Conservation (phyloP, 345 rosid species). For the Hypericum androsaemum region DNA sequence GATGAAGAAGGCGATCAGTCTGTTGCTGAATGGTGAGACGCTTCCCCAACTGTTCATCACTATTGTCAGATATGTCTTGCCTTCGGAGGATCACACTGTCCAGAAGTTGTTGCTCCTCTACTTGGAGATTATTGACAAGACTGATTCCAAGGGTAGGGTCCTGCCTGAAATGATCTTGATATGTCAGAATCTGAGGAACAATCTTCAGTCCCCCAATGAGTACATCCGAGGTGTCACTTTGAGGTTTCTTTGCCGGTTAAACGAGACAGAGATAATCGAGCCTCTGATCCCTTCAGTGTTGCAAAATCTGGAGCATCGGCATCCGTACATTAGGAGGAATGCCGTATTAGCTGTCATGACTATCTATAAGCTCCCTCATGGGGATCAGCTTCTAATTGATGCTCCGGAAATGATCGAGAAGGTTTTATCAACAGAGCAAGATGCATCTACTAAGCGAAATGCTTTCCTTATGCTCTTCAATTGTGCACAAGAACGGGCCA, state of each 20-base stretch:
- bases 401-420: constrained; percentile 76
- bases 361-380: constrained; percentile 63
- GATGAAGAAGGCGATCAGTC: constrained; percentile 85
- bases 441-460: constrained; percentile 63
- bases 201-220: constrained; percentile 95
- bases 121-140: constrained; percentile 83
- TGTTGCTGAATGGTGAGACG: constrained; percentile 81
- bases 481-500: constrained; percentile 60
- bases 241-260: constrained; percentile 66
- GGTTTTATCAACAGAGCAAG: constrained; percentile 57
- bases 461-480: constrained; percentile 75
- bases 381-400: constrained; percentile 64
- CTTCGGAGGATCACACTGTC: constrained; percentile 84
- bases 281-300: constrained; percentile 66
- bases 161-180: constrained; percentile 93
- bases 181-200: constrained; percentile 85
- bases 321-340: constrained; percentile 62
- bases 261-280: constrained; percentile 59
- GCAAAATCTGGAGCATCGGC: constrained; percentile 64
- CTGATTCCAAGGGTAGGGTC: constrained; percentile 64
- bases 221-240: constrained; percentile 81
- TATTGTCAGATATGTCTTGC: constrained; percentile 83
- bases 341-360: constrained; percentile 65
- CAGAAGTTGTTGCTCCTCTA: constrained; percentile 81
- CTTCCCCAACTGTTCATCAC: constrained; percentile 91